A percentile compares a stretch with the other conserved stretches of the same genome.
Evolutionary conservation across 2,329 filamentous ascomycete species (phyloP).

Genomic region (Pestalotiopsis sp.): DNA sequence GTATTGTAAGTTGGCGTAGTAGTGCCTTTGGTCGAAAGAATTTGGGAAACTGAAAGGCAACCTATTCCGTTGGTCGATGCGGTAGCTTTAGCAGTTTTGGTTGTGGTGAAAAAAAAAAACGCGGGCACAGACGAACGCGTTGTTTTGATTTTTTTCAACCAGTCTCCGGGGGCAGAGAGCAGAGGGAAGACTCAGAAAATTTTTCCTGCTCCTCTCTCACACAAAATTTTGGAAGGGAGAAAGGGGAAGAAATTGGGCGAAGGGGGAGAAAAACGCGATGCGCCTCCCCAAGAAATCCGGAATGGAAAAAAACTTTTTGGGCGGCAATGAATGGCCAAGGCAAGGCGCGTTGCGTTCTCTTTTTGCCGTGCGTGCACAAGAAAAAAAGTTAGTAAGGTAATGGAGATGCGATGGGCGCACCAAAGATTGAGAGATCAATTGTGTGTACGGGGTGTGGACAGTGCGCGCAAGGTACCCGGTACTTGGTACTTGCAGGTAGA

Average conservation of each 20-base stretch:
- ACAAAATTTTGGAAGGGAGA: neutral
- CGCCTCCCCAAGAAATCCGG: neutral
- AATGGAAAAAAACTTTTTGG: slow-evolving; percentile 1
- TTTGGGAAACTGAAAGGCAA: neutral
- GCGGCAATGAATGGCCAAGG: slow-evolving; percentile 4
- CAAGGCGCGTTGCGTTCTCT: slow-evolving; percentile 4
- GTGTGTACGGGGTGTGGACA: neutral
- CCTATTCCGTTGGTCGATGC: neutral
- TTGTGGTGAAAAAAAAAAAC: neutral
- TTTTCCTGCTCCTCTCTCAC: neutral
- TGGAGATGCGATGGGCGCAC: neutral
- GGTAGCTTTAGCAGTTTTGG: neutral
- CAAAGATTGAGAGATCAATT: neutral
- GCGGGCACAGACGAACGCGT: neutral
- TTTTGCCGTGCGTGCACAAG: slow-evolving; percentile 1
- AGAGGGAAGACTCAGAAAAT: neutral
- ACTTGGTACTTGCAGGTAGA: neutral
- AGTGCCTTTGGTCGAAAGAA: neutral
- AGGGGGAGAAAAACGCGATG: slow-evolving; percentile 2
- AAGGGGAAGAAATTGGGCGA: neutral
- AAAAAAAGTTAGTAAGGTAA: neutral
- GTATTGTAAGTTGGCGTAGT: neutral
- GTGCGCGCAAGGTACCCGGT: neutral
- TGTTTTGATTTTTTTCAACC: neutral
- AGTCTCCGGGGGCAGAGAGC: neutral